Evolutionary conservation across 768 basidiomycete species (phyloP).

Genomic region (Agaricus bisporus): DNA sequence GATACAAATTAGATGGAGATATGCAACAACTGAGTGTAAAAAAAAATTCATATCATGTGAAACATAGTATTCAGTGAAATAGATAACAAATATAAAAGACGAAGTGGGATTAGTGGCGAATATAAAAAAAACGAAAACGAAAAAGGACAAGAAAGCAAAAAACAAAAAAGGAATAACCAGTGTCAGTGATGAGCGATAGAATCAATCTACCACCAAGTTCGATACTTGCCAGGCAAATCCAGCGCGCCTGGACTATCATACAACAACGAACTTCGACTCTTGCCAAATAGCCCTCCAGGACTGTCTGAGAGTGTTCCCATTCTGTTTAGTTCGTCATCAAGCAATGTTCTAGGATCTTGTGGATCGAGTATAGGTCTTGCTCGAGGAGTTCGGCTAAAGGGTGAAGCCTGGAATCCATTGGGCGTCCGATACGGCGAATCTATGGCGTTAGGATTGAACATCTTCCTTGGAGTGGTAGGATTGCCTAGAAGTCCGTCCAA

Average conservation of each 20-base stretch:
- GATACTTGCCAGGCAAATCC: slow-evolving; percentile 48
- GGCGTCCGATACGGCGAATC: slow-evolving; percentile 37
- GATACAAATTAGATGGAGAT: slow-evolving; percentile 1
- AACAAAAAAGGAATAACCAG: background rate
- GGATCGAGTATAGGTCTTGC: slow-evolving; percentile 58
- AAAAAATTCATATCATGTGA: background rate
- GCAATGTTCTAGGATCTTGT: slow-evolving; percentile 58
- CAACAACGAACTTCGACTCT: slow-evolving; percentile 43
- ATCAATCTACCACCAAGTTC: slow-evolving; percentile 40
- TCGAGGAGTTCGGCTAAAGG: slow-evolving; percentile 39
- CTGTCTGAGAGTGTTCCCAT: slow-evolving; percentile 47
- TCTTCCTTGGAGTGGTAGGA: slow-evolving; percentile 32
- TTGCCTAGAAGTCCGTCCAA: slow-evolving; percentile 18
- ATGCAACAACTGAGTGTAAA: background rate
- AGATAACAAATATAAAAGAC: background rate
- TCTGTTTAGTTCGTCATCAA: slow-evolving; percentile 69
- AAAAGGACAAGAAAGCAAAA: background rate
- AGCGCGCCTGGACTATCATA: slow-evolving; percentile 68
- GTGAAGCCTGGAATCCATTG: slow-evolving; percentile 20
- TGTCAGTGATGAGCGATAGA: background rate
- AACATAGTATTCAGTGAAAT: background rate
- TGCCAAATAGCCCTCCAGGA: slow-evolving; percentile 63
- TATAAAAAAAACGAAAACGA: background rate
- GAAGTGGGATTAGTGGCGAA: background rate
- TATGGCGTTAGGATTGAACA: slow-evolving; percentile 28